These are phyloP conservation scores for Phaffia rhodozyma DNA, from an alignment of 1,284 basidiomycete genomes.

Conservation along the genomic window DNA sequence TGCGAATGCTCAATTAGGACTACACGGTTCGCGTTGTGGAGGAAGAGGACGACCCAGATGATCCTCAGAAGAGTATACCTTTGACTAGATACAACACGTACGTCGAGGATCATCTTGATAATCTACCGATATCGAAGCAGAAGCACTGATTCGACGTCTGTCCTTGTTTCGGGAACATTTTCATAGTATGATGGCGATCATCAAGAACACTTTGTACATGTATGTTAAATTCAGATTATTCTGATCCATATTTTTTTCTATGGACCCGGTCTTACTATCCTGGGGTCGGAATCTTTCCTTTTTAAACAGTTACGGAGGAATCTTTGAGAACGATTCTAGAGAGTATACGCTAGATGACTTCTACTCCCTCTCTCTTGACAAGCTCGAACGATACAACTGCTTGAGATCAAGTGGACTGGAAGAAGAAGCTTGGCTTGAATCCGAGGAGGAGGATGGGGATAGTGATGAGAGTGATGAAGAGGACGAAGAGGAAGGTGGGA, in stretches of 20 bases:
- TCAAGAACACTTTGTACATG: conserved; percentile 70
- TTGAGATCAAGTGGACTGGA: conserved; percentile 55
- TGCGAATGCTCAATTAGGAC: not conserved
- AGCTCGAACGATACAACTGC: conserved; percentile 62
- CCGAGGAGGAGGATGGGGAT: conserved; percentile 43
- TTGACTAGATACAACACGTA: conserved; percentile 68
- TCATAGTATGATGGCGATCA: not conserved
- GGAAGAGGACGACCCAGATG: conserved; percentile 45
- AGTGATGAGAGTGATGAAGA: conserved; percentile 40
- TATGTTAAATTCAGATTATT: conserved; percentile 33
- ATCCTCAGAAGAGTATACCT: conserved; percentile 58
- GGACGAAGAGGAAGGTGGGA: conserved; percentile 35
- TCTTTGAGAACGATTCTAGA: conserved; percentile 57
- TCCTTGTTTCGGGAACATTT: not conserved
- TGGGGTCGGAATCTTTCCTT: not conserved
- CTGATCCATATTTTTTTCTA: not conserved
- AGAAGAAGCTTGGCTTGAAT: conserved; percentile 45
- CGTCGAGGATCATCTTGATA: conserved; percentile 60
- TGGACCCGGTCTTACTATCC: not conserved
- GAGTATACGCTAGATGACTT: conserved; percentile 84
- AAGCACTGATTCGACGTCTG: not conserved
- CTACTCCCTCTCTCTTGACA: conserved; percentile 61
- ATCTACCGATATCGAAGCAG: not conserved
- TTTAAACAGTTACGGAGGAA: conserved; percentile 62
- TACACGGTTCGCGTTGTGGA: not conserved